These are phyloP conservation scores for Glebionis coronaria DNA, from an alignment of 129 eudicot genomes.

Conservation along the genomic window DNA sequence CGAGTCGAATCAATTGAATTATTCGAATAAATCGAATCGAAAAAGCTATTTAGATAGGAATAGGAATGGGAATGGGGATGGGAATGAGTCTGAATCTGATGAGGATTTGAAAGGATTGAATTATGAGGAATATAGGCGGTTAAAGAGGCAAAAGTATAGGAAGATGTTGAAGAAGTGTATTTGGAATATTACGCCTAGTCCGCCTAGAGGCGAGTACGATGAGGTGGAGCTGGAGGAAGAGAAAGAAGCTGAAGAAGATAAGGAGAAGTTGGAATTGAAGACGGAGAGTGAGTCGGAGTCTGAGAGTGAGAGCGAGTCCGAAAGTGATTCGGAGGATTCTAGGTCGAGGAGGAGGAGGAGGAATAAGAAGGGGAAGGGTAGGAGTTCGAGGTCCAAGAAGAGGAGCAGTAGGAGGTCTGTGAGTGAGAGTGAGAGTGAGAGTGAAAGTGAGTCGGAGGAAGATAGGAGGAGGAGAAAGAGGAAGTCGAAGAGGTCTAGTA, in stretches of 20 bases:
- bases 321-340: constrained; percentile 32
- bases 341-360: constrained; percentile 35
- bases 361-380: constrained; percentile 27
- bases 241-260: constrained; percentile 31
- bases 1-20: constrained; percentile 12
- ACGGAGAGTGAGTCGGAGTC: constrained; percentile 1
- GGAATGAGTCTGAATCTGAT: constrained; percentile 58
- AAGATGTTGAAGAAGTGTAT: constrained; percentile 47
- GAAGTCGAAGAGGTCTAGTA: constrained; percentile 22
- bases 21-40: constrained; percentile 7
- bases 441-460: constrained; percentile 52
- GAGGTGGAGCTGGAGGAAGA: constrained; percentile 49
- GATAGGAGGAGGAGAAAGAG: constrained; percentile 26
- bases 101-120: constrained; percentile 68
- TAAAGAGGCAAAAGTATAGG: constrained; percentile 70
- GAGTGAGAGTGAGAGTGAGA: constrained; percentile 44
- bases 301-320: not conserved
- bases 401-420: constrained; percentile 43
- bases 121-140: constrained; percentile 71
- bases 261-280: constrained; percentile 16
- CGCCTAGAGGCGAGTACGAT: constrained; percentile 55
- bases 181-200: constrained; percentile 92
- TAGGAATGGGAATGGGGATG: constrained; percentile 34
- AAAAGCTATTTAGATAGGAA: constrained; percentile 56
- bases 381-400: constrained; percentile 34